These are phyloP conservation scores for Trichophyton schoenleinii DNA, from an alignment of 2,329 filamentous ascomycete genomes.

Conservation along the genomic window DNA sequence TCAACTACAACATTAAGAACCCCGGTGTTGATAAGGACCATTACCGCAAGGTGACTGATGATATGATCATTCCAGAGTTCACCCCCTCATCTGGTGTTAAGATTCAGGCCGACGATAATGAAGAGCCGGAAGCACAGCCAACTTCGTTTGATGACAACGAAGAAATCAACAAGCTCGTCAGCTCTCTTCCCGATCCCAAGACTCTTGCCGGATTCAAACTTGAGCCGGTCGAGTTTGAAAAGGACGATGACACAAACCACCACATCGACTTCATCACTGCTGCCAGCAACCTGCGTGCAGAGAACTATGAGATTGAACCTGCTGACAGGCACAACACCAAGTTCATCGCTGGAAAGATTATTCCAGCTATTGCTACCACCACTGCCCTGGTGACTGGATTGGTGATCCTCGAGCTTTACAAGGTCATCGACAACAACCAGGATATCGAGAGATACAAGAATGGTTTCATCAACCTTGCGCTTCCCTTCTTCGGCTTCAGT, in stretches of 20 bases:
- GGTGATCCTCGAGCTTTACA: slow-evolving; percentile 86
- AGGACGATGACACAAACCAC: slow-evolving; percentile 94
- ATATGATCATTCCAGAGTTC: slow-evolving; percentile 94
- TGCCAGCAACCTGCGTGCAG: slow-evolving; percentile 86
- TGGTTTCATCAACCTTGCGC: slow-evolving; percentile 87
- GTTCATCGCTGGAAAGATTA: slow-evolving; percentile 99
- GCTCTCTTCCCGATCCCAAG: slow-evolving; percentile 64
- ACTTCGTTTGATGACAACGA: slow-evolving; percentile 65
- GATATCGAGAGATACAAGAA: slow-evolving; percentile 99
- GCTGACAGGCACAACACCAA: slow-evolving; percentile 97
- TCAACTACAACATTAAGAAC: slow-evolving; percentile 95
- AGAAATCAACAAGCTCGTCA: slow-evolving; percentile 61
- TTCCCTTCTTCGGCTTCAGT: slow-evolving; percentile 97
- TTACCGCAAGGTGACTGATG: slow-evolving; percentile 69
- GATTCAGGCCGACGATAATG: slow-evolving; percentile 92
- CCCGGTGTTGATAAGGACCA: slow-evolving; percentile 57
- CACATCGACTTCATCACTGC: slow-evolving; percentile 99
- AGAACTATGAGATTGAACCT: slow-evolving; percentile 93
- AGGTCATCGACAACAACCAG: slow-evolving; percentile 90
- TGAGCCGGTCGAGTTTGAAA: slow-evolving; percentile 89
- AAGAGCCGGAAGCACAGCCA: slow-evolving; percentile 57
- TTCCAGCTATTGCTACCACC: slow-evolving; percentile 93
- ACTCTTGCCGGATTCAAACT: slow-evolving; percentile 79
- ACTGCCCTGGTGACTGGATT: slow-evolving; percentile 91
- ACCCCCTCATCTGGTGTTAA: slow-evolving; percentile 79